These are phyloP conservation scores for Aspergillus sclerotioniger DNA, from an alignment of 495 filamentous ascomycete species.

Conservation along the genomic window DNA sequence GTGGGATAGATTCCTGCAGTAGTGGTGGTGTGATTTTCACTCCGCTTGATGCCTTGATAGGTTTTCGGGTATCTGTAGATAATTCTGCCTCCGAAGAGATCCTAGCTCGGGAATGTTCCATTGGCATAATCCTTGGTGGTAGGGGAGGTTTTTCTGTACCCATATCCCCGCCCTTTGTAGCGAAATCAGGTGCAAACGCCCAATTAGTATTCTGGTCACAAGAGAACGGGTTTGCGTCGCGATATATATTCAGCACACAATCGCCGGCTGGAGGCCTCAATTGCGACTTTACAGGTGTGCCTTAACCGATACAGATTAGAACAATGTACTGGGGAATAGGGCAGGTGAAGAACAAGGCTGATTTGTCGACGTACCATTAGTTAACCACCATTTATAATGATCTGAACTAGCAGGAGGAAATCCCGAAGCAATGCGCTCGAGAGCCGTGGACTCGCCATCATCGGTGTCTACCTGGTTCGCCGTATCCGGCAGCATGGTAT, in stretches of 20 bases:
- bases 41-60: background rate
- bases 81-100: background rate
- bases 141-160: slow-evolving; percentile 5
- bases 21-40: slow-evolving; percentile 27
- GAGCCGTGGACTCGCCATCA: slow-evolving; percentile 71
- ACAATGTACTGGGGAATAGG: slow-evolving; percentile 5
- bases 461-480: slow-evolving; percentile 57
- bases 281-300: slow-evolving; percentile 69
- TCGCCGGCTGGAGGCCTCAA: slow-evolving; percentile 61
- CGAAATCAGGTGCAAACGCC: slow-evolving; percentile 39
- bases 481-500: slow-evolving; percentile 30
- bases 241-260: slow-evolving; percentile 63
- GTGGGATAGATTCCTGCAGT: slow-evolving; percentile 35
- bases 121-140: slow-evolving; percentile 13
- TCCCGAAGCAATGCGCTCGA: slow-evolving; percentile 73
- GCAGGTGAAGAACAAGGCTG: slow-evolving; percentile 1
- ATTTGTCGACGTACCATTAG: slow-evolving; percentile 56
- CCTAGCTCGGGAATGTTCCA: background rate
- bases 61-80: background rate
- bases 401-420: slow-evolving; percentile 90
- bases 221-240: slow-evolving; percentile 80
- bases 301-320: slow-evolving; percentile 34
- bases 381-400: slow-evolving; percentile 89
- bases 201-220: slow-evolving; percentile 71
- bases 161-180: background rate